Base-by-base conservation (phyloP, 73 alveolate species). In the Paraurostyla sp. region DNA sequence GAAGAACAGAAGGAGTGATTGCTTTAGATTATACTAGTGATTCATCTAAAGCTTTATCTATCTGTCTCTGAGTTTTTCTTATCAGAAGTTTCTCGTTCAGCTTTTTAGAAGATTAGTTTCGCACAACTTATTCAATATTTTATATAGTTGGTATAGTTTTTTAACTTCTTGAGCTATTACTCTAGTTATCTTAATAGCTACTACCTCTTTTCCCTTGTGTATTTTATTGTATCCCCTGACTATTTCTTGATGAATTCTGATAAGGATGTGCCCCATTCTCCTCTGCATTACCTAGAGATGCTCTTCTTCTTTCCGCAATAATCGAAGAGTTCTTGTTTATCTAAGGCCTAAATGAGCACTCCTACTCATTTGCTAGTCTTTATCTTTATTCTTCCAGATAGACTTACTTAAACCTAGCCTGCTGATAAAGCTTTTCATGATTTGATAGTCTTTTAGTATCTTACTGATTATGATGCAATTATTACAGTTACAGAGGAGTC, bases 271-370 rank as follows among this genome's bases (percentile, higher is more conserved):
- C n/a, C n/a, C n/a, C n/a, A n/a, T n/a, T n/a, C n/a, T n/a, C n/a
- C n/a, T n/a, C n/a, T n/a, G n/a, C n/a, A n/a, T n/a, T n/a, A n/a
- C n/a, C n/a, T n/a, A n/a, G n/a, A n/a, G n/a, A n/a, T n/a, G n/a
- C n/a, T n/a, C n/a, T n/a, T n/a, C n/a, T n/a, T n/a, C n/a, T n/a
- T n/a, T n/a, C n/a, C n/a, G n/a, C n/a, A n/a, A n/a, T n/a, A n/a
- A n/a, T n/a, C n/a, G n/a, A n/a, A 0, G 82, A 13, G 25, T 65
- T 65, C 25, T 65, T 65, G 25, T 65, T 65, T 6, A 65, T 65
- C 25, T 65, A 38, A 18, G 82, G 82, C 1, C 11, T 0, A 40
- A 65, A 65, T 11, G 4, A 65, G 46, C 82, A 65, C 36, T 65
- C 82, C 13, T 38, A 38, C 15, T 65, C 82, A 1, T 65, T 2